Evolutionary conservation across 495 filamentous ascomycete species (phyloP), one percentile per base, ranked within the genome.

Genomic region (Penicillium macrosclerotiorum): DNA sequence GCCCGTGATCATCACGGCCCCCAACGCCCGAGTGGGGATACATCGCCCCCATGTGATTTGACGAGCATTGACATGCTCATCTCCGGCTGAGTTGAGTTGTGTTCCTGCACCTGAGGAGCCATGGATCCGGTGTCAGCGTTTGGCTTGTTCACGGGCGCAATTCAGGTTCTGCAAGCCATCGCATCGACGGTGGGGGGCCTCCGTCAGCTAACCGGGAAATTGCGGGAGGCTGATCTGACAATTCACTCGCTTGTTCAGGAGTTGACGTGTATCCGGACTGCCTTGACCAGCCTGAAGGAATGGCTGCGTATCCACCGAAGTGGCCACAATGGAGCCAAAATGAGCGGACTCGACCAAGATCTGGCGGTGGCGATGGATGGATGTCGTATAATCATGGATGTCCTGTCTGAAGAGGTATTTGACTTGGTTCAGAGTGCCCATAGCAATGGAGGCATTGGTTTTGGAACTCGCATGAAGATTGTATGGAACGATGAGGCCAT

Each of bases 401-500:
- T 65, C 18, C 51, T 75, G 17, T 62, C 55, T 8, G 58, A 65
- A 13, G 66, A 75, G 35, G 67, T 77, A 17, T 49, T 45, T n/a
- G 49, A 41, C 17, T 40, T 77, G 40, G 53, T 64, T 9, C 56
- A 59, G 32, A 49, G 57, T 23, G 34, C 33, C 23, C 46, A 50
- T 23, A 37, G 48, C 18, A 33, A 44, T 3, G 31, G 44, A 2
- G 42, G 37, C 5, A 13, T 61, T 5, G 52, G 55, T 4, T 61
- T 70, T 25, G 44, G 56, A 18, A 48, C 43, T 12, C 55, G 59
- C 4, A 54, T 60, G 25, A 64, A 54, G 49, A 47, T 65, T 4
- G 48, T 63, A 6, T 75, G 73, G 71, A 74, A 67, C 33, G 71
- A 73, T 37, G 65, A 67, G n/a, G 54, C 48, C 5, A 73, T 75